Evolutionary conservation across 179 eudicot genomes (phyloP), one percentile per base, ranked within the genome.

Genomic region (Vitellaria paradoxa): DNA sequence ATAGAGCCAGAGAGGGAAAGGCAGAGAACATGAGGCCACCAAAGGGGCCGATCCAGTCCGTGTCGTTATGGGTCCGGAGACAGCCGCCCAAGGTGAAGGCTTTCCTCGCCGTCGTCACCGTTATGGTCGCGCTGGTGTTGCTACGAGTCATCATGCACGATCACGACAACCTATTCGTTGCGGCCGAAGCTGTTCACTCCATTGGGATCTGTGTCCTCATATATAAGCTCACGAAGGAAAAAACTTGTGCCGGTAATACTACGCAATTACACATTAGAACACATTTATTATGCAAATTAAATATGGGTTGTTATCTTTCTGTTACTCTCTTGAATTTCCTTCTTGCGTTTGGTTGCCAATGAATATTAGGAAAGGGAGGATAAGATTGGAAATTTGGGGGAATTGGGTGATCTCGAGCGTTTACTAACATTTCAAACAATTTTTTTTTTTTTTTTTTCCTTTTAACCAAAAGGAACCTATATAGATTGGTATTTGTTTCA

Each of bases 71-170:
- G 94, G 79, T 88, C 0, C 79, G 81, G 72, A 75, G 87, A 24
- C 94, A 90, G 61, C 92, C 92, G 24, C 90, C 94, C 11, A 90
- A 88, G 82, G 87, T 90, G 55, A 90, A 90, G 80, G 94, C 88
- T 15, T 86, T 90, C 70, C 68, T 90, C 5, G 89, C 90, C 56
- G 91, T 88, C 47, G 83, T 92, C 2, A 74, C 89, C 13, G 93
- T 87, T 6, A 85, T 91, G 90, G 85, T 84, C 62, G 86, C 92
- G 21, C 77, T 92, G 23, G 93, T 91, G 12, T 59, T 89, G 47
- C 82, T 92, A 0, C 73, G 95, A 11, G 71, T 84, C n/a, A 84
- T 88, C 45, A 95, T 92, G 13, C 86, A 87, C 50, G 93, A 92
- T 59, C 97, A 92, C 75, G 97, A 90, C 42, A 92, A 90, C 81